Base-by-base conservation (phyloP, 2,329 filamentous ascomycete species). In the Aspergillus sp. region DNA sequence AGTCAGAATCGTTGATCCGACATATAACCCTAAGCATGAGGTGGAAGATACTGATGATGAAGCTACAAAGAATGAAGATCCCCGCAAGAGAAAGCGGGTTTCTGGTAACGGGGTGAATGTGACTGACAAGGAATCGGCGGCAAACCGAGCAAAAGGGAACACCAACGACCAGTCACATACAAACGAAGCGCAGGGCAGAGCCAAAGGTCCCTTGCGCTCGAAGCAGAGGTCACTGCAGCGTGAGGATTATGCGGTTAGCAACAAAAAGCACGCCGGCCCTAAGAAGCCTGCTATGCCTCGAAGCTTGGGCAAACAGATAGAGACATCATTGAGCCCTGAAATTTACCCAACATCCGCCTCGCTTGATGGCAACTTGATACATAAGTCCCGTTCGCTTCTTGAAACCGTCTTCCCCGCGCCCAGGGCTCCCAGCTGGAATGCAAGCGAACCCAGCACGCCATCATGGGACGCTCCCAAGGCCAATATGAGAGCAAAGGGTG, bases 111-210 rank as follows among this genome's bases (percentile, higher is more conserved):
- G 7, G 26, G 9, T 5, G n/a, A 9, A 27, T 41, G 41, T 47
- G 50, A 52, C 51, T 53, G 39, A n/a, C 5, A 41, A 19, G 19
- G 19, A 19, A 19, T 19, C 19, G 19, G 19, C 19, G 19, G 19
- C 19, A 19, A 19, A 19, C 19, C 19, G 19, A 19, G 19, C 19
- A 19, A 19, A 19, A 19, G 19, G 19, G 19, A 19, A 19, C 19
- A 19, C 19, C 19, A 19, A 19, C 19, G 19, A 19, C 19, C 19
- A 19, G 19, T 19, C 19, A 19, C 19, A 19, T 19, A 19, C 19
- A 19, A 19, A 19, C 19, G 19, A 19, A 19, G 19, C 19, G 19
- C 19, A 19, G 19, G 2, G 19, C 19, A 19, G 19, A 19, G 19
- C 19, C 19, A 19, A 19, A 19, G 19, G 19, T 2, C 19, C 19